Conservation (phyloP, 2,329 filamentous ascomycete genomes). For the Curvularia sp. region DNA sequence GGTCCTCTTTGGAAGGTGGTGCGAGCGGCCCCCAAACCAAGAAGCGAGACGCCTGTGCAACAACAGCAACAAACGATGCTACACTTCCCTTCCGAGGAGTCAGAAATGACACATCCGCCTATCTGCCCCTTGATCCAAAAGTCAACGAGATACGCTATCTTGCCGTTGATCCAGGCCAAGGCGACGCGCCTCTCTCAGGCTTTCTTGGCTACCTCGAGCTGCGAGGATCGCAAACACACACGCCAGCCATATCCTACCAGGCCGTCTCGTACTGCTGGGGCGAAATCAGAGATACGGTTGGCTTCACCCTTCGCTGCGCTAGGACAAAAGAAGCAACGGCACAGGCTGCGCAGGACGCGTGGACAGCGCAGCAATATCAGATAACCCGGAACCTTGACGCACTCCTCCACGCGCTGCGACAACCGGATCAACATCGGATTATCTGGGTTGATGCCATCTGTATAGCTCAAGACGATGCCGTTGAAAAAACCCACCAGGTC, state of each 20-base stretch:
- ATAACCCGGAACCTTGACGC: not conserved
- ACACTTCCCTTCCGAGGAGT: conserved; percentile 1
- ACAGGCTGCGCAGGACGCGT: not conserved
- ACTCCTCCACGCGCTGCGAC: not conserved
- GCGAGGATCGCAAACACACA: not conserved
- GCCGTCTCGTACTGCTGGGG: not conserved
- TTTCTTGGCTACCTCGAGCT: not conserved
- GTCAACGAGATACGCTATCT: conserved; percentile 1
- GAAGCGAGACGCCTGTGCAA: not conserved
- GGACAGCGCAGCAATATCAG: conserved; percentile 1
- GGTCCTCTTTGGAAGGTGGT: not conserved
- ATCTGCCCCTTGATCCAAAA: conserved; percentile 1
- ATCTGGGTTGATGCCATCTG: not conserved
- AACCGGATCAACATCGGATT: not conserved
- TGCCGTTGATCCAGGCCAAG: not conserved
- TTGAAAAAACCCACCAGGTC: conserved; percentile 1
- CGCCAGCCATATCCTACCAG: not conserved
- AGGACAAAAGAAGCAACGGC: not conserved
- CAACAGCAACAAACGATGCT: not conserved
- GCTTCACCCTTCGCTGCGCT: not conserved
- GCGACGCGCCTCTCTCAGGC: not conserved
- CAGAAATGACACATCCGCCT: not conserved
- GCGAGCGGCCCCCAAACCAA: not conserved
- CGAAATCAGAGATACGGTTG: not conserved
- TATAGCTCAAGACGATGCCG: not conserved